Percentiles rank a stretch among this genome's conserved stretches.
phyloP scores from a whole-genome alignment of 176 grass and related monocot species.

The Lolium perenne region DNA sequence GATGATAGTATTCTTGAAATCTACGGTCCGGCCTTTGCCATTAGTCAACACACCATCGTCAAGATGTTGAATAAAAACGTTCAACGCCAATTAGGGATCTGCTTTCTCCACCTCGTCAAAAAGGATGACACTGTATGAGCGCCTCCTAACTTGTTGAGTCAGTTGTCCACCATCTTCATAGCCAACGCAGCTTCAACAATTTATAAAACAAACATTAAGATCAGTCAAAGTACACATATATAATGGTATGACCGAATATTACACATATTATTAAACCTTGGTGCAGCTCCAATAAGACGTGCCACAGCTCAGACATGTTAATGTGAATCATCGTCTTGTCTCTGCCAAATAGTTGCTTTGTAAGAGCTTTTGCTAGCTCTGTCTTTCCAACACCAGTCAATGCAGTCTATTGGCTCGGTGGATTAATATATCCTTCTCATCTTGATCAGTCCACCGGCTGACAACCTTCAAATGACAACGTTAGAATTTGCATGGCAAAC shows the following conservation, averaged over 20 bases:
- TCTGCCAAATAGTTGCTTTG: constrained; percentile 34
- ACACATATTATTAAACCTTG: constrained; percentile 23
- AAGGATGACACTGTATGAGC: no score
- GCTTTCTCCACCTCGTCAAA: no score
- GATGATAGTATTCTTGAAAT: constrained; percentile 15
- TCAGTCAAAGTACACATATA: neutral
- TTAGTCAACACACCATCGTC: neutral
- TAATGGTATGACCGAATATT: neutral
- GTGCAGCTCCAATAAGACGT: constrained; percentile 54
- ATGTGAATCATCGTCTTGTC: constrained; percentile 47
- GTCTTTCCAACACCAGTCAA: constrained; percentile 65
- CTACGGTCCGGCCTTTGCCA: neutral
- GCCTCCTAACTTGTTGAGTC: neutral
- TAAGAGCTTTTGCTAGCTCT: constrained; percentile 59
- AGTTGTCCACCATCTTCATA: constrained; percentile 8
- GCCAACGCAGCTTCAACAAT: neutral
- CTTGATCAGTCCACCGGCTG: constrained; percentile 33
- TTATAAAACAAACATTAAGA: neutral
- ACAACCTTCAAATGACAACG: constrained; percentile 6
- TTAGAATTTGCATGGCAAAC: constrained; percentile 3
- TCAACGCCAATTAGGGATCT: neutral
- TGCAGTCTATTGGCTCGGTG: constrained; percentile 42
- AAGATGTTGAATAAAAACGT: constrained; percentile 1
- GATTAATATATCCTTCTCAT: constrained; percentile 44
- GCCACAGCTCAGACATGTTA: constrained; percentile 50